These are phyloP conservation scores for Cicer yamashitae DNA, from an alignment of 306 rosid genomes.

Conservation along the genomic window DNA sequence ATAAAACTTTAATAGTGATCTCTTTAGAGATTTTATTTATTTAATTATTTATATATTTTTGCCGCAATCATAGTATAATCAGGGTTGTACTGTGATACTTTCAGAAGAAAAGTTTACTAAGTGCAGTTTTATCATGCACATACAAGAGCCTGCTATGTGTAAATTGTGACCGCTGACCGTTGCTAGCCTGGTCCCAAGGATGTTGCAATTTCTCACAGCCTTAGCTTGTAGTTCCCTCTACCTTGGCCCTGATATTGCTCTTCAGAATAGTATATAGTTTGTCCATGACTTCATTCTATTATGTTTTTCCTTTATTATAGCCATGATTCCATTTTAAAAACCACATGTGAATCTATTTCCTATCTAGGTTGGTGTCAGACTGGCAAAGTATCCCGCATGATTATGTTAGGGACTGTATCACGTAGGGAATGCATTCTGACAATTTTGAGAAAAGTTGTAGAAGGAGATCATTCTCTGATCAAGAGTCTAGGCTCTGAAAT, in stretches of 20 bases:
- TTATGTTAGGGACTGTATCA: too few species aligned
- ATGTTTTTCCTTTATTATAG: not conserved
- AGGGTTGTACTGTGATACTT: slow-evolving; percentile 29
- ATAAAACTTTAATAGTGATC: slow-evolving; percentile 5
- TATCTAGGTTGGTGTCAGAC: not conserved
- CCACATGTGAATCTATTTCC: not conserved
- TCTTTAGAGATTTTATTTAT: slow-evolving; percentile 25
- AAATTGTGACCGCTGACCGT: slow-evolving; percentile 7
- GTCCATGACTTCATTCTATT: slow-evolving; percentile 1
- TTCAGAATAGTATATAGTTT: slow-evolving; percentile 18
- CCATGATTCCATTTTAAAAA: not conserved
- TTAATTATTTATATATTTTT: slow-evolving; percentile 5
- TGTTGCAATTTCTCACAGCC: not conserved
- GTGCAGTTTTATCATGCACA: not conserved
- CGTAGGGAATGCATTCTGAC: too few species aligned
- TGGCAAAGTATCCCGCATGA: too few species aligned
- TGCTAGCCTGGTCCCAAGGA: slow-evolving; percentile 13
- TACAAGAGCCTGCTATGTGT: slow-evolving; percentile 34
- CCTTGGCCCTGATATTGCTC: slow-evolving; percentile 8
- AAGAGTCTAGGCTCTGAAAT: too few species aligned
- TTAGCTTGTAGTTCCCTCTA: not conserved
- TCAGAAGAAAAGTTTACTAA: slow-evolving; percentile 11
- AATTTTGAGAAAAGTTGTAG: too few species aligned
- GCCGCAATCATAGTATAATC: not conserved
- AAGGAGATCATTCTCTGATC: too few species aligned